Base-by-base conservation (phyloP, 768 basidiomycete species). In the Austroboletus eburneus region DNA sequence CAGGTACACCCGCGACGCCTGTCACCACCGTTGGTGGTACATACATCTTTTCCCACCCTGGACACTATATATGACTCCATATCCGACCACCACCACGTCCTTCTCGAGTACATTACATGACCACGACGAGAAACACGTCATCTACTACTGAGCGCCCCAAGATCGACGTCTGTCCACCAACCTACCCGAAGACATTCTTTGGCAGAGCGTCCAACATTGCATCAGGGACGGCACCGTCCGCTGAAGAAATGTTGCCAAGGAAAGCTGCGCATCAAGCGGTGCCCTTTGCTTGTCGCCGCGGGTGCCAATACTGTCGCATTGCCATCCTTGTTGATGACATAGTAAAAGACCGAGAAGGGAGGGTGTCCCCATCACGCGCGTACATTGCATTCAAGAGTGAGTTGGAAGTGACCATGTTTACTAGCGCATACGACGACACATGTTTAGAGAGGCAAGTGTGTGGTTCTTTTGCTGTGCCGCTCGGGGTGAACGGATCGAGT, bases 121-220 rank as follows among this genome's bases (percentile, higher is more conserved):
- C 42, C 8, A 22, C 44, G 5, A 46, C 10, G 8, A 20, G 30
- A 4, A 9, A 9, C 30, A 13, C 12, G 9, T 32, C 38, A 2
- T 29, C 43, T 14, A 70, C 76, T 10, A 68, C 70, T 43, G 85
- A 87, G 51, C 79, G 87, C 5, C 70, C 91, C 57, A 98, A 99
- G 75, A 83, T 83, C 24, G 77, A 95, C 54, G 84, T 97, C 16
- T 97, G 5, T 95, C 95, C 0, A 87, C 94, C 12, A 91, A 93
- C 57, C 73, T 99, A 3, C 95, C 95, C 4, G 92, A 93, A 57
- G 81, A 81, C 2, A 69, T 96, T 43, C 97, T 99, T 69, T 99
- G 95, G 95, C 81, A 86, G 57, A 91, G 88, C 51, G 91, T 93
- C 4, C 74, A 82, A 43, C 62, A 73, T 2, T 98, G 94, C 93